Evolutionary conservation across 305 asterid species (phyloP).

Genomic region (Solanum hybrid): DNA sequence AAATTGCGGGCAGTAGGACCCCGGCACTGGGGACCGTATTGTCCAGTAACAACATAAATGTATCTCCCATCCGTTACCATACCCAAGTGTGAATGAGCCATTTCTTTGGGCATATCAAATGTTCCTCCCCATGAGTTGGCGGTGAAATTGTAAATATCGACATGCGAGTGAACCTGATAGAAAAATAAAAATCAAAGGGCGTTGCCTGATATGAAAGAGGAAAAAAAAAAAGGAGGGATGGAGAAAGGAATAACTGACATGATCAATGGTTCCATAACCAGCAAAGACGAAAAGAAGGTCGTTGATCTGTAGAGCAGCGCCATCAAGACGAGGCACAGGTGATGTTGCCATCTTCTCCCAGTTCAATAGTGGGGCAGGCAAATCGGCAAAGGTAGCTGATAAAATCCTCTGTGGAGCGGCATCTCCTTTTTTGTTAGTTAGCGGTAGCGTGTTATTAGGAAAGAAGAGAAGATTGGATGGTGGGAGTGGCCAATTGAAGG

Average conservation of each 20-base stretch:
- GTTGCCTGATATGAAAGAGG: background rate
- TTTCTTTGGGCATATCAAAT: constrained; percentile 93
- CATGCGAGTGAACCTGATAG: constrained; percentile 86
- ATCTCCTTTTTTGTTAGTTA: constrained; percentile 11
- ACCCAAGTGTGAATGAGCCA: constrained; percentile 98
- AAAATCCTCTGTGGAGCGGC: constrained; percentile 17
- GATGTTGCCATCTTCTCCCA: constrained; percentile 88
- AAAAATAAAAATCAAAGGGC: background rate
- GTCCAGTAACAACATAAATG: constrained; percentile 78
- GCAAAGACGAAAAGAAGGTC: constrained; percentile 84
- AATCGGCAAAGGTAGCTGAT: constrained; percentile 88
- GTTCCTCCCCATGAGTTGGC: constrained; percentile 88
- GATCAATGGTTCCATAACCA: constrained; percentile 92
- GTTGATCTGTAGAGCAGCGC: constrained; percentile 80
- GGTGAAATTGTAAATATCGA: constrained; percentile 78
- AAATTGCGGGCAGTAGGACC: constrained; percentile 85
- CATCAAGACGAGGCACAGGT: constrained; percentile 96
- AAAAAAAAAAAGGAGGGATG: background rate
- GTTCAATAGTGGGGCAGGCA: constrained; percentile 66
- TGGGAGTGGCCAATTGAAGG: constrained; percentile 8
- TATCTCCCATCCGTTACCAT: constrained; percentile 94
- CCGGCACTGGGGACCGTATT: constrained; percentile 95
- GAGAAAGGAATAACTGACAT: constrained; percentile 28
- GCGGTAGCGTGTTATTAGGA: constrained; percentile 5
- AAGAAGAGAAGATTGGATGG: background rate